Conservation (phyloP, 1,284 basidiomycete genomes). For the Coniophora puteana region DNA sequence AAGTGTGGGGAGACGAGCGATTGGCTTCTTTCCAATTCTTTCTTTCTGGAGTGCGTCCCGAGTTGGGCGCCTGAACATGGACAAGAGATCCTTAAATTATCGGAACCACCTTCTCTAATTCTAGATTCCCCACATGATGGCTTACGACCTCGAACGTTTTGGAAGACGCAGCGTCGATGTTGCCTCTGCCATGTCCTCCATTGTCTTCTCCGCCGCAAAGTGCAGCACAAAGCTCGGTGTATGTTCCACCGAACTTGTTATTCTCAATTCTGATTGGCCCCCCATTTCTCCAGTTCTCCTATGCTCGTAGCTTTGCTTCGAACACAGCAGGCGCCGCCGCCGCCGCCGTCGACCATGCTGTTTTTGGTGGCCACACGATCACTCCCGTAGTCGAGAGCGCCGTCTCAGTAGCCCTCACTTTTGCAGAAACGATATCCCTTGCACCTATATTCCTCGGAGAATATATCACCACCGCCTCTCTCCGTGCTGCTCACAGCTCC, state of each 20-base stretch:
- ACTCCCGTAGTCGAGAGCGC: conserved; percentile 54
- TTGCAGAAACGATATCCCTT: conserved; percentile 68
- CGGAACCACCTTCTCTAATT: background rate
- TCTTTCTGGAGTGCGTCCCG: no score
- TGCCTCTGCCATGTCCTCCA: conserved; percentile 54
- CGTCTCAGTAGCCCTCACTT: conserved; percentile 55
- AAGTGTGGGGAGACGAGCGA: no score
- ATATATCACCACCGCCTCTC: conserved; percentile 70
- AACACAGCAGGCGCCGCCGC: conserved; percentile 55
- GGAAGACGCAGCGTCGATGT: conserved; percentile 59
- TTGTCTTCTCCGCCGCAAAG: conserved; percentile 68
- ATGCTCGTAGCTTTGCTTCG: conserved; percentile 59
- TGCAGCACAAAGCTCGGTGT: conserved; percentile 65
- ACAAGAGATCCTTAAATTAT: no score
- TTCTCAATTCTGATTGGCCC: conserved; percentile 6
- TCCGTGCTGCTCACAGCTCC: conserved; percentile 68
- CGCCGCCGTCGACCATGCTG: conserved; percentile 53
- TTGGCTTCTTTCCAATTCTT: no score
- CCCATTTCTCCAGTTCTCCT: conserved; percentile 48
- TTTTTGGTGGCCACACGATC: conserved; percentile 58
- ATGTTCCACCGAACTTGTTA: conserved; percentile 20
- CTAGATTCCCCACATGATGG: conserved; percentile 18
- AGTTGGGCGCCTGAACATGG: no score
- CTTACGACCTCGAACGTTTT: conserved; percentile 54
- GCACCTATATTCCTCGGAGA: conserved; percentile 71